phyloP scores from a whole-genome alignment of 495 filamentous ascomycete genomes.

The Amniculicola lignicola region DNA sequence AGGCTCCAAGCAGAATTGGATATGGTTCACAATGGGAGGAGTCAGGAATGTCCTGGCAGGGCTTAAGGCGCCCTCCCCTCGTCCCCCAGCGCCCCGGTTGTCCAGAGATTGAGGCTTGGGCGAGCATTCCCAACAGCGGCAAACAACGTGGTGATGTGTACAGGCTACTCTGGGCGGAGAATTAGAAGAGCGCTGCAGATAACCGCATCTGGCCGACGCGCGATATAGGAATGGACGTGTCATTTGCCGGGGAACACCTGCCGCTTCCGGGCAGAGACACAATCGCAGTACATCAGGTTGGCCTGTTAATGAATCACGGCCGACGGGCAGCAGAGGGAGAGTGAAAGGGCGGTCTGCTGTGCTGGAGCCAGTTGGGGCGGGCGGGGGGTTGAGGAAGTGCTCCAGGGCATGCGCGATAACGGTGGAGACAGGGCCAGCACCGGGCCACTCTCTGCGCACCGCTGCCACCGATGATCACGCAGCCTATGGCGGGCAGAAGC shows the following conservation, averaged over 20 bases:
- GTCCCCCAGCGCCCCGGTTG: slow-evolving; percentile 7
- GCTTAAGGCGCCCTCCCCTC: too few species aligned
- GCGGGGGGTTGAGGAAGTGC: background rate
- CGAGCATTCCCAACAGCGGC: slow-evolving; percentile 1
- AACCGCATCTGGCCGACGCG: background rate
- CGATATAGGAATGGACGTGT: background rate
- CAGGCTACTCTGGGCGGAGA: slow-evolving; percentile 5
- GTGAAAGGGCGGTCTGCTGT: slow-evolving; percentile 20
- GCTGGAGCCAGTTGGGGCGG: slow-evolving; percentile 17
- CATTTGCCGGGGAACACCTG: slow-evolving; percentile 11
- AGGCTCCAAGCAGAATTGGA: slow-evolving; percentile 1
- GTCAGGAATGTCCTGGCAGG: slow-evolving; percentile 22
- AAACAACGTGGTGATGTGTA: slow-evolving; percentile 22
- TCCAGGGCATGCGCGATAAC: slow-evolving; percentile 6
- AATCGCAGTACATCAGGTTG: background rate
- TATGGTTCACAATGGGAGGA: slow-evolving; percentile 8
- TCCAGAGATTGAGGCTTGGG: background rate
- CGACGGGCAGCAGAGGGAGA: background rate
- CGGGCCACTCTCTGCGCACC: too few species aligned
- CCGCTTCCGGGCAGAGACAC: background rate
- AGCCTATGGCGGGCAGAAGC: too few species aligned
- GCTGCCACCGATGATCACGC: too few species aligned
- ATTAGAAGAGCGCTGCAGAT: slow-evolving; percentile 1
- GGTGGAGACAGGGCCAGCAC: slow-evolving; percentile 10
- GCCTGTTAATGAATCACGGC: too few species aligned